Evolutionary conservation across 2,329 filamentous ascomycete species (phyloP), one percentile per base, ranked within the genome.

Genomic region (Ilyonectria destructans): DNA sequence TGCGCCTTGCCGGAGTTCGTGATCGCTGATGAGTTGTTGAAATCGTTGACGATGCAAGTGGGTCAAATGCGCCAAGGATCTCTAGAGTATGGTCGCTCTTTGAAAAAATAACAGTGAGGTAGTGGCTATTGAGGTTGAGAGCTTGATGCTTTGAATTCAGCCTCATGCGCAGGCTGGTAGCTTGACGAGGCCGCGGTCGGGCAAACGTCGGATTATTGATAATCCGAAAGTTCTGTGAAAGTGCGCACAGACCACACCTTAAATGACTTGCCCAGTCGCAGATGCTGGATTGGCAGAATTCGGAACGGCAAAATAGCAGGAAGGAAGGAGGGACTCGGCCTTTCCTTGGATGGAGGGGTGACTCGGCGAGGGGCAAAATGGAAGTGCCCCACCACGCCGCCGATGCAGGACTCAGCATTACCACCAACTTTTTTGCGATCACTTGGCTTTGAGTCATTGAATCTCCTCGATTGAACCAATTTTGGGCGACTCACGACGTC

Each of bases 211-310:
- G 65, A 40, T 17, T n/a, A 71, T 15, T 33, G 29, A 75, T 77
- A 68, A 74, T 75, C 75, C 79, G 78, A 49, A 64, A 51, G 40
- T 2, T 7, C 35, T 35, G 29, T 5, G 8, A 9, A 3, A 0
- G 0, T 1, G 4, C 23, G 80, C 80, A 81, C 78, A 70, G 79
- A 80, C 78, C 79, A 77, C 69, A 81, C 71, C 77, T 81, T 81
- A 81, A 78, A 72, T 68, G n/a, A 57, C 19, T 31, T 35, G 21
- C 65, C 56, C 69, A 74, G 69, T 71, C 59, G 59, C 65, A 63
- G 48, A 58, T 57, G 63, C 56, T 67, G 62, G 68, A 75, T 75
- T 67, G 58, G 56, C 61, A 58, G 52, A 65, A 51, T 59, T 62
- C 61, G 49, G 59, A 58, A 45, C 48, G 51, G 48, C 23, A 45